Evolutionary conservation across 305 asterid genomes (phyloP), one percentile per base, ranked within the genome.

Genomic region (Caryopteris hybrid): DNA sequence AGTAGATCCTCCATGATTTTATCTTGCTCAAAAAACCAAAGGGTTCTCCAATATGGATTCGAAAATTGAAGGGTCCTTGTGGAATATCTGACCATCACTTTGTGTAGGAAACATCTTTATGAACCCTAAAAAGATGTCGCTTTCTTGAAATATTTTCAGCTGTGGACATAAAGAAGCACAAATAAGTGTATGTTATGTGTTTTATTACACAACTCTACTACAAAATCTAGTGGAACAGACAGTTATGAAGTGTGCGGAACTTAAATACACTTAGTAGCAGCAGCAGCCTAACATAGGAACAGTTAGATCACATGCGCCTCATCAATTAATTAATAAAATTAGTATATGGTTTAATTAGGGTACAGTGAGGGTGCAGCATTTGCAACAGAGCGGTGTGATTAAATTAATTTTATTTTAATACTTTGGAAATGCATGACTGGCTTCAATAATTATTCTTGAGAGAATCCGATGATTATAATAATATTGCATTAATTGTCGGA

Each of bases 81-180:
- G 3, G 33, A 27, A 2, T 27, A 27, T 27, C 5, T 7, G 20
- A 71, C 56, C 71, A 58, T 57, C 72, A 48, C 64, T 42, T 6
- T 60, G 41, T 61, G 45, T 59, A 69, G 45, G 20, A 47, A 72
- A 64, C 76, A 72, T 71, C 13, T 8, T 33, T 14, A 21, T 6
- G 2, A 5, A 13, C 58, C 33, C 2, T 9, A 22, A 10, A 4
- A n/a, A n/a, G n/a, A n/a, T n/a, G n/a, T n/a, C n/a, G n/a, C n/a
- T n/a, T n/a, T n/a, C n/a, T n/a, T n/a, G 34, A 29, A 29, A 29
- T 4, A 29, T 29, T 4, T 29, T 2, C 2, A 4, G 29, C 4
- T 1, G 4, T 2, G 4, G 4, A 25, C 2, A 2, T 39, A 2
- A 8, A 39, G 12, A 36, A 39, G 4, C 13, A 38, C 13, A 38